Conservation (phyloP, 805 yeast species). For the Nakazawaea holstii region DNA sequence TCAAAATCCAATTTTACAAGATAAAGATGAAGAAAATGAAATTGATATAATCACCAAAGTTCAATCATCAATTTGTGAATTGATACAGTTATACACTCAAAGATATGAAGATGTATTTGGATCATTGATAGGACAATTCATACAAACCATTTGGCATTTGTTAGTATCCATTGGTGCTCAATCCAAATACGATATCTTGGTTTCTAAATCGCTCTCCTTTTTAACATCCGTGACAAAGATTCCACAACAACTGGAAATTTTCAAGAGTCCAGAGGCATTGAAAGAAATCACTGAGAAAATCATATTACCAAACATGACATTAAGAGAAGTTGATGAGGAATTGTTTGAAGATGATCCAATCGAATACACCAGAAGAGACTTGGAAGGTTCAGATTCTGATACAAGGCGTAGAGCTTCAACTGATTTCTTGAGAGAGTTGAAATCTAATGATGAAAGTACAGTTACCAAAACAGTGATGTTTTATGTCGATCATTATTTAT, state of each 20-base stretch:
- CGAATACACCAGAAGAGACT: conserved; percentile 83
- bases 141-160: conserved; percentile 77
- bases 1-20: conserved; percentile 46
- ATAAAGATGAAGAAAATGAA: conserved; percentile 60
- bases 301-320: conserved; percentile 79
- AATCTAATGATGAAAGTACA: conserved; percentile 66
- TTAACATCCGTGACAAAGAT: conserved; percentile 75
- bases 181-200: conserved; percentile 78
- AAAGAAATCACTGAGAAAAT: conserved; percentile 77
- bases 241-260: conserved; percentile 60
- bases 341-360: conserved; percentile 96
- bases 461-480: conserved; percentile 71
- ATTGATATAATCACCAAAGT: conserved; percentile 65
- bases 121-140: conserved; percentile 69
- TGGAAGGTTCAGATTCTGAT: conserved; percentile 93
- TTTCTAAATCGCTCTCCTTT: conserved; percentile 74
- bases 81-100: conserved; percentile 79
- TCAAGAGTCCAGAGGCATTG: conserved; percentile 55
- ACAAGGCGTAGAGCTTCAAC: conserved; percentile 92
- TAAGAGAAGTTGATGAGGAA: conserved; percentile 88
- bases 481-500: conserved; percentile 65
- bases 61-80: conserved; percentile 79
- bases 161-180: conserved; percentile 61
- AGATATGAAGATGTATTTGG: conserved; percentile 91
- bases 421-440: conserved; percentile 82